These are phyloP conservation scores for Zymoseptoria brevis DNA, from an alignment of 2,329 filamentous ascomycete species.

Conservation along the genomic window DNA sequence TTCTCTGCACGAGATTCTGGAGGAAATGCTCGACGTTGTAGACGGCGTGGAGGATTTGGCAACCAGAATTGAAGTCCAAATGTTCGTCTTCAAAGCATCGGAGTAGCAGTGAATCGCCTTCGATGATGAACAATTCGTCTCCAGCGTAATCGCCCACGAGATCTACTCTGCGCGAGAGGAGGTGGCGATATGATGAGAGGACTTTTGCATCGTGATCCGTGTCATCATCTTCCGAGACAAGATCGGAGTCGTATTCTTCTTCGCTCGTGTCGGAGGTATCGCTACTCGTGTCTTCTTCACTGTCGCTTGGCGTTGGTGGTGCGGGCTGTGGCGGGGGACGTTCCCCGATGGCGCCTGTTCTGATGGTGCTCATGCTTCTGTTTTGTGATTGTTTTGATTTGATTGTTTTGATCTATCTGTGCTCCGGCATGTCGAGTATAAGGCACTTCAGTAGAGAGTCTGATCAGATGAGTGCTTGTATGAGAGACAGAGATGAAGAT, in stretches of 20 bases:
- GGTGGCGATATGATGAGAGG: slow-evolving; percentile 32
- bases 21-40: slow-evolving; percentile 63
- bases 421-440: background rate
- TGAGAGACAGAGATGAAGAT: background rate
- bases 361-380: background rate
- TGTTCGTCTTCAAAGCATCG: slow-evolving; percentile 54
- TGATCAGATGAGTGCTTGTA: background rate
- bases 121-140: slow-evolving; percentile 62
- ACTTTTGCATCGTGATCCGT: slow-evolving; percentile 8
- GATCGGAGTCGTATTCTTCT: slow-evolving; percentile 1
- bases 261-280: background rate
- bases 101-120: slow-evolving; percentile 64
- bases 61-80: slow-evolving; percentile 60
- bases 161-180: slow-evolving; percentile 47
- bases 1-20: slow-evolving; percentile 50
- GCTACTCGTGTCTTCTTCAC: background rate
- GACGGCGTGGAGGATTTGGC: slow-evolving; percentile 63
- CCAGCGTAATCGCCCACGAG: slow-evolving; percentile 70
- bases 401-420: background rate
- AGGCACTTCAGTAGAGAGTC: background rate
- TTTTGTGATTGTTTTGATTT: background rate
- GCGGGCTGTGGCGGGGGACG: background rate
- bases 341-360: background rate
- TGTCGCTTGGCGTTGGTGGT: background rate
- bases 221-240: slow-evolving; percentile 6